Conservation (phyloP, 169 alveolate genomes). For the Cryptosporidium sp. region DNA sequence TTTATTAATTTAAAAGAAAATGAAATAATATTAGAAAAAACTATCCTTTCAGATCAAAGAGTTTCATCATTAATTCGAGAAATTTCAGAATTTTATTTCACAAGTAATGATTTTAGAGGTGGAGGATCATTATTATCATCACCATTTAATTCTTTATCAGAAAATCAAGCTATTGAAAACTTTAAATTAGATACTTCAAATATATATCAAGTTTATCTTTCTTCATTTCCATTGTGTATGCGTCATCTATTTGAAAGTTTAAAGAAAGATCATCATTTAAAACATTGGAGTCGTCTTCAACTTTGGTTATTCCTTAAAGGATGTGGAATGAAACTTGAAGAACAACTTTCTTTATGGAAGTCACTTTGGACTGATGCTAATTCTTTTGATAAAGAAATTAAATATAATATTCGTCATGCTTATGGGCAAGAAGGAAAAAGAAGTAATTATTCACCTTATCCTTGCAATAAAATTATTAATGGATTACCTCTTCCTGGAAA, state of each 20-base stretch:
- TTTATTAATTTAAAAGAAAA: constrained; percentile 41
- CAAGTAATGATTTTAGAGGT: constrained; percentile 1
- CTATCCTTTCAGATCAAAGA: constrained; percentile 55
- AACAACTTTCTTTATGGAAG: constrained; percentile 85
- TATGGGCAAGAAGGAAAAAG: constrained; percentile 95
- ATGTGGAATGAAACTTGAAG: constrained; percentile 90
- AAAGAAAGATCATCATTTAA: constrained; percentile 86
- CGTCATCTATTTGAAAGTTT: constrained; percentile 87
- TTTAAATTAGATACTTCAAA: constrained; percentile 39
- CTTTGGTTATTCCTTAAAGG: constrained; percentile 91
- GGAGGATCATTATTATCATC: background rate
- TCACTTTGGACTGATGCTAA: constrained; percentile 88
- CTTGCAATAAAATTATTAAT: constrained; percentile 90
- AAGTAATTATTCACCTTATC: constrained; percentile 90
- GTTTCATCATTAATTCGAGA: constrained; percentile 57
- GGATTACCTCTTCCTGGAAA: constrained; percentile 89
- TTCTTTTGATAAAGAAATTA: constrained; percentile 89
- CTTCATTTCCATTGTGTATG: constrained; percentile 93
- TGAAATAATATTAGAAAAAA: constrained; percentile 43
- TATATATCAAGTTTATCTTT: constrained; percentile 79
- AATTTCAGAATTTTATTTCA: constrained; percentile 6
- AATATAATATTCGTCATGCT: constrained; percentile 92
- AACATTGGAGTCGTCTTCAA: constrained; percentile 90
- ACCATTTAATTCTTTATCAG: background rate
- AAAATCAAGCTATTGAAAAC: background rate